A percentile compares a stretch with the other conserved stretches of the same genome.
These are phyloP conservation scores for Metschnikowia bowlesiae DNA, from an alignment of 805 yeast species.

Conservation along the genomic window DNA sequence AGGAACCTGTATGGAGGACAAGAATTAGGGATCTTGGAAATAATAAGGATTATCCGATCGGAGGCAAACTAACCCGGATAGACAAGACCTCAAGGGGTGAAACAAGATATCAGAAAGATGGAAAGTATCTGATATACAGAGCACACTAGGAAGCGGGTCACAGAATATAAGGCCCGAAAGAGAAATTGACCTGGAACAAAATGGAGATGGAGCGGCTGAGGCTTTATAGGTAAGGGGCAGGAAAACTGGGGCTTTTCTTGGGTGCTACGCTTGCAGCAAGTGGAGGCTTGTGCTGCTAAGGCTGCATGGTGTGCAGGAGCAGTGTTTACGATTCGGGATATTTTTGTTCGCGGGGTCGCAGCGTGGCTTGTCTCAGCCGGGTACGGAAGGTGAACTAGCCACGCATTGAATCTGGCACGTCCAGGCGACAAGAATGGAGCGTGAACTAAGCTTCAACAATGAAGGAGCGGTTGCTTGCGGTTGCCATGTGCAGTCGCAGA, in stretches of 20 bases:
- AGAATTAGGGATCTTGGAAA: too few species aligned
- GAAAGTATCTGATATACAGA: too few species aligned
- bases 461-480: too few species aligned
- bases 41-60: too few species aligned
- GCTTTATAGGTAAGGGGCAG: neutral
- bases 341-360: neutral
- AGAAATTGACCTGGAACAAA: neutral
- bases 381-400: neutral
- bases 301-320: neutral
- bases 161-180: too few species aligned
- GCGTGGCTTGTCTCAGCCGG: neutral
- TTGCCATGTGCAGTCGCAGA: too few species aligned
- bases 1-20: neutral
- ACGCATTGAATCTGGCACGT: neutral
- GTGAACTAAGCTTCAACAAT: too few species aligned
- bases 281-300: neutral
- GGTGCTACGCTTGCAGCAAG: conserved; percentile 1
- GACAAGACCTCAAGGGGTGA: too few species aligned
- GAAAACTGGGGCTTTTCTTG: neutral
- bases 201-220: neutral
- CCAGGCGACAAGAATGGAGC: neutral
- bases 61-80: too few species aligned
- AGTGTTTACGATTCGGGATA: neutral
- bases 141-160: too few species aligned
- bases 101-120: too few species aligned